Conservation (phyloP, 2,329 filamentous ascomycete genomes). For the Sclerotiophoma versabilis region DNA sequence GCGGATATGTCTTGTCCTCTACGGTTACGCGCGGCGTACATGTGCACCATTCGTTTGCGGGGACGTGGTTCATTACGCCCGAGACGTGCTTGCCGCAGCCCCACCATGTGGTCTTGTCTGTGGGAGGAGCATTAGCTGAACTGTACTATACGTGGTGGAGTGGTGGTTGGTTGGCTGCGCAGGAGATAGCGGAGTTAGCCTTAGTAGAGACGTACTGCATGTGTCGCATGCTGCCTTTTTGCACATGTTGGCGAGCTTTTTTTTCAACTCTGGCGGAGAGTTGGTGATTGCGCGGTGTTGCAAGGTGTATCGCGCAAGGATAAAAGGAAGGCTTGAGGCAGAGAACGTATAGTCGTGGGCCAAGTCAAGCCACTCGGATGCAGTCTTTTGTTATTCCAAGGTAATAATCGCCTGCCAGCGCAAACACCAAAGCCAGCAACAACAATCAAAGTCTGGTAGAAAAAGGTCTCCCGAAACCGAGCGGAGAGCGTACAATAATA, state of each 20-base stretch:
- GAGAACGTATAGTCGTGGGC: not conserved
- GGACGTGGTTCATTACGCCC: conserved; percentile 67
- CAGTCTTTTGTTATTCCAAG: conserved; percentile 11
- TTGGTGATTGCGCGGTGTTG: not conserved
- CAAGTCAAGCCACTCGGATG: conserved; percentile 12
- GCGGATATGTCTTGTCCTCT: conserved; percentile 69
- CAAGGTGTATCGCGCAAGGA: not conserved
- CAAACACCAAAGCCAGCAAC: not conserved
- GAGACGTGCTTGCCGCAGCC: conserved; percentile 70
- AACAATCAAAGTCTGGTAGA: not conserved
- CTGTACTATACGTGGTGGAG: not conserved
- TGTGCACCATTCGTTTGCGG: conserved; percentile 67
- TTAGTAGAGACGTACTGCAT: conserved; percentile 66
- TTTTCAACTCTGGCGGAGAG: not conserved
- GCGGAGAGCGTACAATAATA: not conserved
- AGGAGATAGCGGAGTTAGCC: conserved; percentile 12
- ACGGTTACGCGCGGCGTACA: conserved; percentile 70
- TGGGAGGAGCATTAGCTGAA: conserved; percentile 1
- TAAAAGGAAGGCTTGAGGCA: not conserved
- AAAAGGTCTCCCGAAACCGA: not conserved
- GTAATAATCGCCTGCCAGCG: not conserved
- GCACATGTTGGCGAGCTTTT: conserved; percentile 61
- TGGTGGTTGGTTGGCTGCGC: not conserved
- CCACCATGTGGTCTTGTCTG: conserved; percentile 68
- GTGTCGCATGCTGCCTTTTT: conserved; percentile 67